Evolutionary conservation across 2,329 filamentous ascomycete species (phyloP), one percentile per base, ranked within the genome.

Genomic region (Hirsutella minnesotensis): DNA sequence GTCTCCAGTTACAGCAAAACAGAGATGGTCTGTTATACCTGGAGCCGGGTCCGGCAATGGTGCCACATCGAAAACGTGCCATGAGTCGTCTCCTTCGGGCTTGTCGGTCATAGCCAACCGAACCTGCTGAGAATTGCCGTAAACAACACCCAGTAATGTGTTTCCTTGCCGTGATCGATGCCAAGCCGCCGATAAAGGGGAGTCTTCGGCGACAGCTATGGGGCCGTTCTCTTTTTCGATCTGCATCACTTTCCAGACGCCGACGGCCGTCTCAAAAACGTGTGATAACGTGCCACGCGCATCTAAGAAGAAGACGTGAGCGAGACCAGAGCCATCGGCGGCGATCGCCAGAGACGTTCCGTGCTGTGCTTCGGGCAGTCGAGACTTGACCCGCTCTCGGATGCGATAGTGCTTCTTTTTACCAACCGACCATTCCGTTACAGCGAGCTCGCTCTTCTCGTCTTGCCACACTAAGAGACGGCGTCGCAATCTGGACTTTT

Each of bases 291-390:
- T 30, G 35, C 49, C 44, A 12, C 36, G 40, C 13, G 46, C 44
- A 22, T 46, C 46, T 4, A 56, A 36, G 40, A 51, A 56, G 42
- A 56, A 54, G 20, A 53, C 19, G 41, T 56, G 53, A 5, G 47
- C 40, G 7, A 38, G 39, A 4, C 49, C 50, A 3, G 44, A 31
- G n/a, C 41, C 43, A 27, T 53, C 48, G 9, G 38, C 44, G 3
- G 45, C 46, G 22, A 49, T 39, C 16, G 49, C 47, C 22, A 54
- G 42, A 0, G 51, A 47, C 9, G 53, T 55, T 5, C 49, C 51
- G n/a, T 41, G 38, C 37, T 45, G 48, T 27, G 51, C 42, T 3
- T 45, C 41, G 2, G 43, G 27, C 2, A 44, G 16, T 3, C 22
- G n/a, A 7, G 46, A 38, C 15, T 16, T 38, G 2, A 49, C 41